Conservation (phyloP, 2,329 filamentous ascomycete genomes). For the Venturia aucupariae region DNA sequence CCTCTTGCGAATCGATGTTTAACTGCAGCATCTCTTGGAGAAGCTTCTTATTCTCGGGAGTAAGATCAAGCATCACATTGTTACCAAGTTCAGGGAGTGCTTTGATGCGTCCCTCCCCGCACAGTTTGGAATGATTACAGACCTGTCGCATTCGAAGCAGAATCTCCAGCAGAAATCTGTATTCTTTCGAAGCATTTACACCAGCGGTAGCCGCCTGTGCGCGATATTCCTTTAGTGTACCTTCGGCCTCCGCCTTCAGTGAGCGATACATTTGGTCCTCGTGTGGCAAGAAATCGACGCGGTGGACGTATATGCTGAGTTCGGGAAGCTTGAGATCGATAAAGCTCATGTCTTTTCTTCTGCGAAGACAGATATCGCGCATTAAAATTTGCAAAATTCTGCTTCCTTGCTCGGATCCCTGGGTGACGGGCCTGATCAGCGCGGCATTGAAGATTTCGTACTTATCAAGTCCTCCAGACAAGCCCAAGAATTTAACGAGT, state of each 20-base stretch:
- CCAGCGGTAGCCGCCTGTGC: slow-evolving; percentile 15
- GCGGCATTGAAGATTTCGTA: slow-evolving; percentile 64
- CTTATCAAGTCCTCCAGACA: slow-evolving; percentile 67
- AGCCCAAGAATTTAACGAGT: slow-evolving; percentile 64
- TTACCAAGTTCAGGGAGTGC: slow-evolving; percentile 63
- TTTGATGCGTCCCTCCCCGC: slow-evolving; percentile 58
- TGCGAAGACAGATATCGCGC: slow-evolving; percentile 68
- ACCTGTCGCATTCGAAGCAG: slow-evolving; percentile 74
- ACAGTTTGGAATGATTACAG: slow-evolving; percentile 84
- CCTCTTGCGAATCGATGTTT: slow-evolving; percentile 69
- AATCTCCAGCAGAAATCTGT: slow-evolving; percentile 69
- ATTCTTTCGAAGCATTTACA: slow-evolving; percentile 37
- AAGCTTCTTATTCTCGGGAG: slow-evolving; percentile 59
- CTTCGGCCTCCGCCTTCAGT: slow-evolving; percentile 63
- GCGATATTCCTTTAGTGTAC: slow-evolving; percentile 45
- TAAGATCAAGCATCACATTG: slow-evolving; percentile 58
- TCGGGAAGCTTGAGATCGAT: slow-evolving; percentile 70
- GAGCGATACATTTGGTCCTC: slow-evolving; percentile 72
- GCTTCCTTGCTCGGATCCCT: slow-evolving; percentile 49
- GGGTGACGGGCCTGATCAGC: slow-evolving; percentile 58
- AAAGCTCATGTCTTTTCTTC: slow-evolving; percentile 82
- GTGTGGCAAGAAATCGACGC: slow-evolving; percentile 61
- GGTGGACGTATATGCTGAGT: slow-evolving; percentile 69
- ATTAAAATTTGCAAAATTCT: slow-evolving; percentile 66
- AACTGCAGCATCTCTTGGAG: slow-evolving; percentile 68